Percentiles rank a stretch among this genome's conserved stretches.
Conservation (phyloP, 805 yeast species). For the Ogataea zsoltii region DNA sequence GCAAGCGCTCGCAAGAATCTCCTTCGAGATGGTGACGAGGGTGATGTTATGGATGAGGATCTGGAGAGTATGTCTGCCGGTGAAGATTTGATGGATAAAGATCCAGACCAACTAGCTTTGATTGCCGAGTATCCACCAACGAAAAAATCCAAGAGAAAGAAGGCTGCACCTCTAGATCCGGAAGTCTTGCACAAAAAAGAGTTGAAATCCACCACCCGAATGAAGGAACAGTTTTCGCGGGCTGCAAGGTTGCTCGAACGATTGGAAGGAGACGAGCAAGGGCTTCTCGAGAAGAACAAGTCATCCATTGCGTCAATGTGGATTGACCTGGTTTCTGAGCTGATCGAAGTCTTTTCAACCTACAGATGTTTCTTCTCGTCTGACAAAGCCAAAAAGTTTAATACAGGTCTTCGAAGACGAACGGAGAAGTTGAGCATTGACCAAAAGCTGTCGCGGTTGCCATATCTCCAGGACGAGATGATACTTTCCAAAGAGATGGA, state of each 20-base stretch:
- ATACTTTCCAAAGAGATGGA: constrained; percentile 33
- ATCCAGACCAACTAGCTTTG: constrained; percentile 32
- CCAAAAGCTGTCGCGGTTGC: constrained; percentile 68
- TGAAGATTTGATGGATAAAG: constrained; percentile 23
- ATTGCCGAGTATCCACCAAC: constrained; percentile 34
- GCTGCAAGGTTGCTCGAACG: constrained; percentile 53
- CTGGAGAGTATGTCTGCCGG: constrained; percentile 18
- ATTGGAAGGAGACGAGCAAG: constrained; percentile 38
- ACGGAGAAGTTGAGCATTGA: constrained; percentile 66
- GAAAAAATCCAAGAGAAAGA: constrained; percentile 24
- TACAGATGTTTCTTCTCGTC: constrained; percentile 78
- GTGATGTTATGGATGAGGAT: constrained; percentile 15
- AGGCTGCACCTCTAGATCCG: constrained; percentile 22
- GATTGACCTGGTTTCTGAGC: constrained; percentile 80
- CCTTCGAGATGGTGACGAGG: constrained; percentile 20
- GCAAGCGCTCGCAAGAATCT: constrained; percentile 31
- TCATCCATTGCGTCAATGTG: constrained; percentile 70
- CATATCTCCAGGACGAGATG: constrained; percentile 61
- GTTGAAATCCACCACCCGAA: constrained; percentile 36
- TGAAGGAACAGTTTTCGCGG: constrained; percentile 46
- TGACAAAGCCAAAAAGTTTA: constrained; percentile 69
- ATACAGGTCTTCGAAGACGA: constrained; percentile 65
- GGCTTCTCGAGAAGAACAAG: constrained; percentile 35
- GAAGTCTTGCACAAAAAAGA: constrained; percentile 33
- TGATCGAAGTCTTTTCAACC: constrained; percentile 78